Percentiles rank a stretch among this genome's conserved stretches.
phyloP scores from a whole-genome alignment of 2,329 filamentous ascomycete genomes.

The Pezicula rhizophila region DNA sequence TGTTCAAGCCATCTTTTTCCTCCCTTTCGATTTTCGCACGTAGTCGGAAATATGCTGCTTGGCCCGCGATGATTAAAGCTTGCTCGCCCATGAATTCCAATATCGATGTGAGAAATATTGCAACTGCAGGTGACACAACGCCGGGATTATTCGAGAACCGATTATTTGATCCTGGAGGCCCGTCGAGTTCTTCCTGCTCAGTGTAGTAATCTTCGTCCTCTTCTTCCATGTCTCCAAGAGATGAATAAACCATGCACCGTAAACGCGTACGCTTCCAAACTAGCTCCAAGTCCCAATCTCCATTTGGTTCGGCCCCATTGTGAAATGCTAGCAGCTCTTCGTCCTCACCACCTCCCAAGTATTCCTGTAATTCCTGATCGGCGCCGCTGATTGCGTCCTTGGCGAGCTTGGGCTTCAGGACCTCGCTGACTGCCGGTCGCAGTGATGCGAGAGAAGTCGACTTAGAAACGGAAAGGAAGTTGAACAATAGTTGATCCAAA shows the following conservation, averaged over 20 bases:
- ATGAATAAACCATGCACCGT: conserved; percentile 97
- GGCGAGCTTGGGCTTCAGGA: conserved; percentile 84
- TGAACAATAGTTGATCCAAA: conserved; percentile 87
- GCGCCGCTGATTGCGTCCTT: conserved; percentile 77
- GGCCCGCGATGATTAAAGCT: conserved; percentile 77
- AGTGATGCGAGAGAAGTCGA: conserved; percentile 71
- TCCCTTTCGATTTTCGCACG: conserved; percentile 53
- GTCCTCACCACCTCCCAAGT: conserved; percentile 72
- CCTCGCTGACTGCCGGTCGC: conserved; percentile 75
- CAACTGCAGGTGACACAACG: conserved; percentile 79
- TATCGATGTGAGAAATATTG: conserved; percentile 93
- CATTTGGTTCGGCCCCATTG: conserved; percentile 40
- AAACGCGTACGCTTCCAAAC: conserved; percentile 91
- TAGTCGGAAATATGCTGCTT: conserved; percentile 71
- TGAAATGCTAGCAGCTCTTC: conserved; percentile 60
- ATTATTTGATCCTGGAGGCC: conserved; percentile 49
- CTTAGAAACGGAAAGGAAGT: conserved; percentile 73
- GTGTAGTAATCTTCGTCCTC: conserved; percentile 91
- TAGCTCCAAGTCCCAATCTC: conserved; percentile 82
- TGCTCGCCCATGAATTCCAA: conserved; percentile 92
- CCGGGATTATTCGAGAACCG: conserved; percentile 50
- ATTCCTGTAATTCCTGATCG: conserved; percentile 82
- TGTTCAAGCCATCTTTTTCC: conserved; percentile 43
- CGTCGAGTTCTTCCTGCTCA: conserved; percentile 66
- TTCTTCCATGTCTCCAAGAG: conserved; percentile 93